Conservation (phyloP, 2,329 filamentous ascomycete genomes). For the Penicillium occitanis region DNA sequence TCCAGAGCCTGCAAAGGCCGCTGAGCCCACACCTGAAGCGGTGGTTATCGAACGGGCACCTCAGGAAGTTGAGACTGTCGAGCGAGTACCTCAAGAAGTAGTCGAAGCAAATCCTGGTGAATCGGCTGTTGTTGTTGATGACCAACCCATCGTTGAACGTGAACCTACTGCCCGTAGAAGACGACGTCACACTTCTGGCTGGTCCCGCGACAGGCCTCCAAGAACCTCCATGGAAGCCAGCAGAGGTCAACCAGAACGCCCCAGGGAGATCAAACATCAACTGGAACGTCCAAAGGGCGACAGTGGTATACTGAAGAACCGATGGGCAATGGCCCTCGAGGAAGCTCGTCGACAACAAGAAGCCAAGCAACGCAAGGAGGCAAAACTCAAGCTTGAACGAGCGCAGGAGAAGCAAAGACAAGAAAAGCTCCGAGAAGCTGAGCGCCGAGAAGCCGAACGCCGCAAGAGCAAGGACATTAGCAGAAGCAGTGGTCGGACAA, state of each 20-base stretch:
- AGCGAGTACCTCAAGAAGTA: conserved; percentile 17
- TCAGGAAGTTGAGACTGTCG: conserved; percentile 20
- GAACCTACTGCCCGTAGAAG: conserved; percentile 30
- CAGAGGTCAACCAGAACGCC: conserved; percentile 26
- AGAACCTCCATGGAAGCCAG: conserved; percentile 33
- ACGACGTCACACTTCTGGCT: conserved; percentile 30
- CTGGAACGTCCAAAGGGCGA: conserved; percentile 37
- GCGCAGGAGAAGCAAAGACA: conserved; percentile 25
- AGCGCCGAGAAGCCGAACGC: conserved; percentile 14
- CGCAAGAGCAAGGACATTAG: conserved; percentile 15
- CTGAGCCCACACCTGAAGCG: conserved; percentile 17
- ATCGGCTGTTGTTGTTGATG: conserved; percentile 22
- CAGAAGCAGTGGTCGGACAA: conserved; percentile 18
- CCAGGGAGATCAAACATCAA: conserved; percentile 15
- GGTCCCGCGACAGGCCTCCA: conserved; percentile 37
- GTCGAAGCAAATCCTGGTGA: conserved; percentile 15
- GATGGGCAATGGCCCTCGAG: conserved; percentile 37
- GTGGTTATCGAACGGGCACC: conserved; percentile 13
- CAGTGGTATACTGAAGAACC: conserved; percentile 33
- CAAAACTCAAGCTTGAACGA: conserved; percentile 30
- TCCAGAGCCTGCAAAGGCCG: conserved; percentile 11
- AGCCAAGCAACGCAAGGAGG: conserved; percentile 35
- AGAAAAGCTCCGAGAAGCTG: conserved; percentile 18
- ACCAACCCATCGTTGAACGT: conserved; percentile 14
- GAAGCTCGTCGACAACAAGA: conserved; percentile 39